Percentiles rank a stretch among this genome's conserved stretches.
phyloP scores from a whole-genome alignment of 2,329 filamentous ascomycete genomes.

The Teratosphaeria pseudoeucalypti region DNA sequence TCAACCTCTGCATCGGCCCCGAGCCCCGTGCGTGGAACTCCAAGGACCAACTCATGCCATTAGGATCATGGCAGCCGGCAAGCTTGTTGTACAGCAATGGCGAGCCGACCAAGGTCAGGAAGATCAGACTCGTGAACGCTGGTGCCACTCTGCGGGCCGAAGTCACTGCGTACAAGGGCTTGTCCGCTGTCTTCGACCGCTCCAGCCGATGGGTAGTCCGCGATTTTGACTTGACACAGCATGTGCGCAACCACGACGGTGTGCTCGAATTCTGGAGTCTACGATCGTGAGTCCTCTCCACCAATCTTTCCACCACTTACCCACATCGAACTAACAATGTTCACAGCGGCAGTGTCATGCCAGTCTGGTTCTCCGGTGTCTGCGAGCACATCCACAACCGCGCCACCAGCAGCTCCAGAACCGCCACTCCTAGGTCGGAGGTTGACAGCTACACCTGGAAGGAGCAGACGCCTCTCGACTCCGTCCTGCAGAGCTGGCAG shows the following conservation, averaged over 20 bases:
- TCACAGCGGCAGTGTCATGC: background rate
- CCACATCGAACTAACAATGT: background rate
- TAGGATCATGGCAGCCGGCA: background rate
- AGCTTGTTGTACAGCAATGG: background rate
- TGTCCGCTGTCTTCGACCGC: background rate
- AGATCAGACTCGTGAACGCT: background rate
- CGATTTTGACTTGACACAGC: background rate
- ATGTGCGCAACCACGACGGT: background rate
- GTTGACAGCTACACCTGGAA: background rate
- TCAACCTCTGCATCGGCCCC: background rate
- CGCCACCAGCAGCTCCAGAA: background rate
- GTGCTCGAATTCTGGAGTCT: background rate
- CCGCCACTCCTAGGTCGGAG: background rate
- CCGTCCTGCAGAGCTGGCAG: background rate
- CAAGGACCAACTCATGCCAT: background rate
- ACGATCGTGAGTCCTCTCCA: background rate
- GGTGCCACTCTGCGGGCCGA: background rate
- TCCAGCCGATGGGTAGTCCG: background rate
- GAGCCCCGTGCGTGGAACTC: background rate
- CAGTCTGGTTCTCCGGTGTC: background rate
- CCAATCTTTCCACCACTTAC: background rate
- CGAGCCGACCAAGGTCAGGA: background rate
- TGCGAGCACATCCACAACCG: background rate
- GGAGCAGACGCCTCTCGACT: background rate
- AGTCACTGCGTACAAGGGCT: background rate